Evolutionary conservation across 345 rosid species (phyloP).

Genomic region (Jatropha curcas): DNA sequence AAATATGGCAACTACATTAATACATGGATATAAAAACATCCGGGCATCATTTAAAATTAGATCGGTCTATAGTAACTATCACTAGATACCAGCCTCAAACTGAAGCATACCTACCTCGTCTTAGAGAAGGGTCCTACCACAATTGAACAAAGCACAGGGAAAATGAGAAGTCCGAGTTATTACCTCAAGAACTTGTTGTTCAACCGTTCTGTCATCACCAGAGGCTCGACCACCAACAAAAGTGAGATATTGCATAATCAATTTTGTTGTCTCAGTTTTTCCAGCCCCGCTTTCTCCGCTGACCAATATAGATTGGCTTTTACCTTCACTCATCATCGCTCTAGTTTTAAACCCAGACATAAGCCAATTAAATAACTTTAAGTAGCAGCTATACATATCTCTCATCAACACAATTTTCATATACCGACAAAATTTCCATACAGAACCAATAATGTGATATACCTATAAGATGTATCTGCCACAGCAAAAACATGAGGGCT

Average conservation of each 20-base stretch:
- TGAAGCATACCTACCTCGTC: not conserved
- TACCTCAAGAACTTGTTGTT: conserved; percentile 99
- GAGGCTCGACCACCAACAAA: conserved; percentile 95
- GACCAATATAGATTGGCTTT: conserved; percentile 94
- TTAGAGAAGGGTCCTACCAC: conserved; percentile 3
- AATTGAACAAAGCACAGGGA: not conserved
- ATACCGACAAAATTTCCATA: not conserved
- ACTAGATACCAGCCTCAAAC: not conserved
- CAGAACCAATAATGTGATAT: conserved; percentile 10
- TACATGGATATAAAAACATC: not conserved
- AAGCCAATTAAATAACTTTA: conserved; percentile 30
- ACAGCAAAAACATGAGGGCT: conserved; percentile 99
- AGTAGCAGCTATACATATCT: conserved; percentile 16
- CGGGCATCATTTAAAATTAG: not conserved
- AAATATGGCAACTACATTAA: not conserved
- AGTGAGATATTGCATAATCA: conserved; percentile 96
- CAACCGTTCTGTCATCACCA: conserved; percentile 84
- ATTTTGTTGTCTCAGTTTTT: conserved; percentile 98
- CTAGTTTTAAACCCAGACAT: conserved; percentile 48
- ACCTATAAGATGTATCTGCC: conserved; percentile 98
- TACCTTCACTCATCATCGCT: conserved; percentile 83
- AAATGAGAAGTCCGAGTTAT: conserved; percentile 19
- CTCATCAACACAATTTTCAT: conserved; percentile 9
- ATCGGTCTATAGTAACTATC: not conserved
- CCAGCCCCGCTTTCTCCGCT: conserved; percentile 99